Evolutionary conservation across 176 grass and related monocot species (phyloP), one percentile per base, ranked within the genome.

Genomic region (Otatea glauca): DNA sequence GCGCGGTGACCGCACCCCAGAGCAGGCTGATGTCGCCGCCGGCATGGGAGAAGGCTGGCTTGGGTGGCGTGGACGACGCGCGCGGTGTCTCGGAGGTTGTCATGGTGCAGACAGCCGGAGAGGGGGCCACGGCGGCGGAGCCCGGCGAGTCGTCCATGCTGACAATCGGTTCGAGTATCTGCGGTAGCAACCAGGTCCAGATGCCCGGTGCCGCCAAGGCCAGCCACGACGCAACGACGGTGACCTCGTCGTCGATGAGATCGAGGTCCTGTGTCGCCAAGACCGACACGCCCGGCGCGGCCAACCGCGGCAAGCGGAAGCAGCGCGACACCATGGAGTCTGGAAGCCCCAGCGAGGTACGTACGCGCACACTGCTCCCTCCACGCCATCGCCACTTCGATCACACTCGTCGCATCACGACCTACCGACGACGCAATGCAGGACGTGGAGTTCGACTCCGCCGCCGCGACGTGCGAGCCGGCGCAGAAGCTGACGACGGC

Each of bases 371-470:
- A 11, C 65, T 55, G 14, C 14, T 65, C 24, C n/a, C 24, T 4
- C 60, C 1, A 25, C 24, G n/a, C 60, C 60, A 14, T 63, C 60
- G 24, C 60, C 60, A 29, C 27, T 63, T 10, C 12, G 17, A 12
- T 37, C 17, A 29, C 14, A 5, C 10, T 65, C 7, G n/a, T 41
- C 34, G 21, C 51, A 11, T 8, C 18, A 43, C 12, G 8, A 27
- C 16, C 38, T 10, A 10, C 7, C 23, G 12, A 16, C 85, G 62
- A 85, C 61, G 11, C 1, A 1, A 23, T n/a, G 51, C 86, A 88
- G 81, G 86, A 94, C 63, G 79, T 38, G 16, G 93, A 94, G 77
- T 71, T 83, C 55, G 84, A 96, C 18, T 93, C 91, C 20, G 45
- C 65, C 47, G 73, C 63, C 37, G 70, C 68, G 3, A 74, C 77